Conservation (phyloP, 495 filamentous ascomycete genomes). For the Hypoxylon lienhwacheense region DNA sequence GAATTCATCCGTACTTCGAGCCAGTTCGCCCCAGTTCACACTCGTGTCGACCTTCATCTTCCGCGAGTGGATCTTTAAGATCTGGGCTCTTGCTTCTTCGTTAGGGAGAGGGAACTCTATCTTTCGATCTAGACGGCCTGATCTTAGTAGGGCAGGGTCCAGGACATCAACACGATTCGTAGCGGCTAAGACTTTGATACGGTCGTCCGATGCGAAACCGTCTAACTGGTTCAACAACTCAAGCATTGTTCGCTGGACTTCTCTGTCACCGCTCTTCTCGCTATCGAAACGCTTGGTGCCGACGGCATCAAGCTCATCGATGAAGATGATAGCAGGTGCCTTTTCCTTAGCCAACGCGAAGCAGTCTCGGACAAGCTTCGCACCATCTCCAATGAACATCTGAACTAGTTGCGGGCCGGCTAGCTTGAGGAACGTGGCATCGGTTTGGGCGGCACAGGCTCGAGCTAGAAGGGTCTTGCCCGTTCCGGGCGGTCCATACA, state of each 20-base stretch:
- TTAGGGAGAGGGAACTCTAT: slow-evolving; percentile 99
- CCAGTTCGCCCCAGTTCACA: slow-evolving; percentile 96
- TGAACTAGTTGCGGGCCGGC: slow-evolving; percentile 98
- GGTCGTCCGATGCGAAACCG: slow-evolving; percentile 97
- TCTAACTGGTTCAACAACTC: slow-evolving; percentile 98
- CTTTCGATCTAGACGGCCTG: slow-evolving; percentile 94
- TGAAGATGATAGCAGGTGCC: slow-evolving; percentile 98
- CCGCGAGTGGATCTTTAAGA: slow-evolving; percentile 92
- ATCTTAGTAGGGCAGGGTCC: slow-evolving; percentile 90
- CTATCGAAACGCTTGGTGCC: slow-evolving; percentile 99
- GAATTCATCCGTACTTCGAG: slow-evolving; percentile 98
- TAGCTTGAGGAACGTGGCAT: slow-evolving; percentile 98
- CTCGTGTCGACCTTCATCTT: slow-evolving; percentile 96
- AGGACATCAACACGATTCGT: slow-evolving; percentile 98
- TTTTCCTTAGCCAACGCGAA: slow-evolving; percentile 98
- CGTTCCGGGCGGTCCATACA: slow-evolving; percentile 98
- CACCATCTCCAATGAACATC: slow-evolving; percentile 99
- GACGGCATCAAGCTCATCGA: slow-evolving; percentile 95
- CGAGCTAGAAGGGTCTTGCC: slow-evolving; percentile 96
- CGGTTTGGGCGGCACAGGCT: slow-evolving; percentile 96
- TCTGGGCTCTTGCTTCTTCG: slow-evolving; percentile 96
- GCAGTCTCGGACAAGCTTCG: slow-evolving; percentile 95
- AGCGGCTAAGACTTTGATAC: slow-evolving; percentile 97
- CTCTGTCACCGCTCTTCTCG: slow-evolving; percentile 96
- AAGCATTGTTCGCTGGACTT: slow-evolving; percentile 98